phyloP scores from a whole-genome alignment of 345 rosid species.

The Passiflora organensis region DNA sequence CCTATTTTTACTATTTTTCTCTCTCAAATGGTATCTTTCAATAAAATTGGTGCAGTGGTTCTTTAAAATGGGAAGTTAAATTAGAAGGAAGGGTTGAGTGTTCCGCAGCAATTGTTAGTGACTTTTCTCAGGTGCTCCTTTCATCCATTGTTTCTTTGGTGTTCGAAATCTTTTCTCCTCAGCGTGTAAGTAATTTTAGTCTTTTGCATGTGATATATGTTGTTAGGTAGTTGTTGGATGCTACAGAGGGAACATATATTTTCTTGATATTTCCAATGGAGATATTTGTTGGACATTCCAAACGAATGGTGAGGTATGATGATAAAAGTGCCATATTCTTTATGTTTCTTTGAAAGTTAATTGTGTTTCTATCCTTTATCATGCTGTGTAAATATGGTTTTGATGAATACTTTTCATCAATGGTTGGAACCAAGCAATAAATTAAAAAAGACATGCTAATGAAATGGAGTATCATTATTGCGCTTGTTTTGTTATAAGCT shows the following conservation, averaged over 20 bases:
- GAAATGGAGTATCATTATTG: too few relatives aligned
- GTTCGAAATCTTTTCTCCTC: not conserved
- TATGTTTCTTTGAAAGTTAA: not conserved
- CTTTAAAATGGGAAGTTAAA: conserved; percentile 64
- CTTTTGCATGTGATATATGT: not conserved
- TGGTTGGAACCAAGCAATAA: too few relatives aligned
- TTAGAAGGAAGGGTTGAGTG: conserved; percentile 84
- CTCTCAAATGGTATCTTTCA: conserved; percentile 7
- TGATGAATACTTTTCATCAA: too few relatives aligned
- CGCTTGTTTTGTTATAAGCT: too few relatives aligned
- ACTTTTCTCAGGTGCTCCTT: conserved; percentile 67
- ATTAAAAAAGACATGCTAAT: too few relatives aligned
- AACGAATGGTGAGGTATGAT: conserved; percentile 74
- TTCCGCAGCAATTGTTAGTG: conserved; percentile 67
- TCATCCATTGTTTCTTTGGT: conserved; percentile 11
- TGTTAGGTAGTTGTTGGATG: conserved; percentile 86
- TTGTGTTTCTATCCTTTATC: not conserved
- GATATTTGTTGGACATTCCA: conserved; percentile 72
- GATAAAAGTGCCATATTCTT: not conserved
- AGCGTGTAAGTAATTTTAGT: too few relatives aligned
- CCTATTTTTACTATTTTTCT: conserved; percentile 6
- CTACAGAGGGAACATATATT: conserved; percentile 76
- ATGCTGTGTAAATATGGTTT: too few relatives aligned
- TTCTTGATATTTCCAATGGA: conserved; percentile 68
- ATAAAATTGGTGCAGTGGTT: conserved; percentile 59